Conservation (phyloP, 768 basidiomycete species). For the Boletus rex-veris region DNA sequence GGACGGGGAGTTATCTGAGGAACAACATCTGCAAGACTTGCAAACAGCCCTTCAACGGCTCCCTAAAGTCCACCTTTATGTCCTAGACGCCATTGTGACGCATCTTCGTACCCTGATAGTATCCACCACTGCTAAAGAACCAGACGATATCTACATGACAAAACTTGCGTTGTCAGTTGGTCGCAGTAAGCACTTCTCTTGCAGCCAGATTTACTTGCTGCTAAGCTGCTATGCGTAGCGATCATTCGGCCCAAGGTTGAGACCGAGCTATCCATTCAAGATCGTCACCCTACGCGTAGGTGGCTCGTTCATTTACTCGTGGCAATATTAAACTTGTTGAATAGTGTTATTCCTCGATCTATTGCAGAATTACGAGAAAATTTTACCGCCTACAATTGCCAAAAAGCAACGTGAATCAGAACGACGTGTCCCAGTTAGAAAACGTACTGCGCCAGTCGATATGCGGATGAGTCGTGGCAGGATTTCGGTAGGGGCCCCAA, state of each 20-base stretch:
- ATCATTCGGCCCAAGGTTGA: constrained; percentile 82
- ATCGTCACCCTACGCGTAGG: constrained; percentile 79
- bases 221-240: constrained; percentile 39
- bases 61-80: constrained; percentile 76
- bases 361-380: constrained; percentile 63
- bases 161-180: constrained; percentile 89
- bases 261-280: constrained; percentile 83
- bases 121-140: constrained; percentile 65
- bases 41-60: constrained; percentile 61
- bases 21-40: constrained; percentile 62
- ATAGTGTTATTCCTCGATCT: constrained; percentile 84
- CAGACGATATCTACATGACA: constrained; percentile 74
- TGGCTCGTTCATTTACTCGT: not conserved
- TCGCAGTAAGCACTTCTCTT: constrained; percentile 54
- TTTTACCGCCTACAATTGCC: constrained; percentile 78
- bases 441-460: constrained; percentile 84
- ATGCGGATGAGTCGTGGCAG: constrained; percentile 81
- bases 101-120: constrained; percentile 74
- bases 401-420: constrained; percentile 87
- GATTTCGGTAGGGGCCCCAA: constrained; percentile 68
- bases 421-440: constrained; percentile 76
- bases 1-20: constrained; percentile 52
- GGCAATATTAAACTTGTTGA: not conserved
- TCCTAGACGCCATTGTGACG: constrained; percentile 71
- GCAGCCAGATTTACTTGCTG: not conserved